Percentiles rank a stretch among this genome's conserved stretches.
These are phyloP conservation scores for Nasturtium officinale DNA, from an alignment of 345 rosid species.

Conservation along the genomic window DNA sequence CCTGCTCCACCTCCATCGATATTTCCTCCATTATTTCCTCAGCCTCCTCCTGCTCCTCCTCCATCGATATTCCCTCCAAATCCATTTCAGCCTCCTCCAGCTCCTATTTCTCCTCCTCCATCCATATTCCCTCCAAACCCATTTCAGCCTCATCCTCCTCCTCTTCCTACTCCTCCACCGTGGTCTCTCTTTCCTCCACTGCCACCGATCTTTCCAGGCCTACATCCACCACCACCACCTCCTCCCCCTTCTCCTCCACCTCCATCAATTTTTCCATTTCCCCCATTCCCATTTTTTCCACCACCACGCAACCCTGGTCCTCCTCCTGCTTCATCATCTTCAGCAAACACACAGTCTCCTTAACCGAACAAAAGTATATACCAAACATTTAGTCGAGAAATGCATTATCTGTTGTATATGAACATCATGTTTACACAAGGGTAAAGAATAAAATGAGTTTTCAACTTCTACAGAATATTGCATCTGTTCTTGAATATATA, in stretches of 20 bases:
- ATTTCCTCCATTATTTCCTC: constrained; percentile 27
- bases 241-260: constrained; percentile 40
- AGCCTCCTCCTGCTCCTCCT: constrained; percentile 17
- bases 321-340: constrained; percentile 51
- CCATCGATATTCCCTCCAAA: constrained; percentile 38
- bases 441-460: constrained; percentile 32
- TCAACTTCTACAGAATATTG: constrained; percentile 1
- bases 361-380: constrained; percentile 13
- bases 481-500: constrained; percentile 4
- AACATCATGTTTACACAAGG: constrained; percentile 22
- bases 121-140: constrained; percentile 30
- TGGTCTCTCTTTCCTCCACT: constrained; percentile 38
- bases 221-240: constrained; percentile 32
- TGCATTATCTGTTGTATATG: constrained; percentile 33
- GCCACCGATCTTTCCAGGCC: constrained; percentile 44
- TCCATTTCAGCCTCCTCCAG: constrained; percentile 28
- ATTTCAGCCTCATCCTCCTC: constrained; percentile 33
- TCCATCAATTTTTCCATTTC: constrained; percentile 42
- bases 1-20: constrained; percentile 29
- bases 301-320: constrained; percentile 48
- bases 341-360: constrained; percentile 25
- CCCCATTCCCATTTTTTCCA: constrained; percentile 51
- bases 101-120: constrained; percentile 19
- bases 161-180: constrained; percentile 38
- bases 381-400: constrained; percentile 11